Evolutionary conservation across 768 basidiomycete genomes (phyloP).

Genomic region (Suillus occidentalis): DNA sequence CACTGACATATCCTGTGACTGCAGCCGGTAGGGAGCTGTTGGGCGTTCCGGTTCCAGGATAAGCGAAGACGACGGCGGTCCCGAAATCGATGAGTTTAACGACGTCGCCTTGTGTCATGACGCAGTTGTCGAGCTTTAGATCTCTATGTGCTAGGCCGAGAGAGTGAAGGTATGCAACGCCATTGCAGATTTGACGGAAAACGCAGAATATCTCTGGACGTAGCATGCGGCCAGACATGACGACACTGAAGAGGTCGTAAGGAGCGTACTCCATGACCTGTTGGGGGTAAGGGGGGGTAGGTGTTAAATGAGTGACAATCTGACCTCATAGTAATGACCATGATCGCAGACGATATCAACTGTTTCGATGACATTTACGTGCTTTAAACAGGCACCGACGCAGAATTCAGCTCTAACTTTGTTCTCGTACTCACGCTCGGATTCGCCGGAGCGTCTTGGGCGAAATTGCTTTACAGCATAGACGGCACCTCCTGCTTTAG

Average conservation of each 20-base stretch:
- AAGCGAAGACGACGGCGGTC: constrained; percentile 99
- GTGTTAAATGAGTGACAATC: constrained; percentile 11
- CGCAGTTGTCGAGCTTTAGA: constrained; percentile 99
- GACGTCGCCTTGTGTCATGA: constrained; percentile 93
- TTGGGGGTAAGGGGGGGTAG: constrained; percentile 10
- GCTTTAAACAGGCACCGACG: constrained; percentile 91
- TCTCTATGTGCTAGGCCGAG: constrained; percentile 98
- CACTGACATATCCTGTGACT: constrained; percentile 21
- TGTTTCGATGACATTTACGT: constrained; percentile 95
- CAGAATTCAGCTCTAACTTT: constrained; percentile 99
- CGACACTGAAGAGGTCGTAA: constrained; percentile 96
- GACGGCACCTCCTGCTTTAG: constrained; percentile 78
- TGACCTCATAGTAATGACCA: constrained; percentile 97
- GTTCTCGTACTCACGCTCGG: constrained; percentile 97
- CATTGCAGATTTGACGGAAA: constrained; percentile 97
- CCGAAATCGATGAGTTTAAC: constrained; percentile 99
- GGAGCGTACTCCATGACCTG: constrained; percentile 99
- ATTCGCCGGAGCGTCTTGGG: constrained; percentile 84
- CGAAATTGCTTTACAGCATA: constrained; percentile 99
- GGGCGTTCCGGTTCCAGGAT: constrained; percentile 76
- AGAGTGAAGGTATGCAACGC: constrained; percentile 96
- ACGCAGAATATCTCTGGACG: constrained; percentile 99
- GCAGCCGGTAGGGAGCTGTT: background rate
- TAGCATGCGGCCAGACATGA: constrained; percentile 99
- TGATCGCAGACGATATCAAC: constrained; percentile 98